Base-by-base conservation (phyloP, 345 rosid genomes). In the Dimocarpus longan region DNA sequence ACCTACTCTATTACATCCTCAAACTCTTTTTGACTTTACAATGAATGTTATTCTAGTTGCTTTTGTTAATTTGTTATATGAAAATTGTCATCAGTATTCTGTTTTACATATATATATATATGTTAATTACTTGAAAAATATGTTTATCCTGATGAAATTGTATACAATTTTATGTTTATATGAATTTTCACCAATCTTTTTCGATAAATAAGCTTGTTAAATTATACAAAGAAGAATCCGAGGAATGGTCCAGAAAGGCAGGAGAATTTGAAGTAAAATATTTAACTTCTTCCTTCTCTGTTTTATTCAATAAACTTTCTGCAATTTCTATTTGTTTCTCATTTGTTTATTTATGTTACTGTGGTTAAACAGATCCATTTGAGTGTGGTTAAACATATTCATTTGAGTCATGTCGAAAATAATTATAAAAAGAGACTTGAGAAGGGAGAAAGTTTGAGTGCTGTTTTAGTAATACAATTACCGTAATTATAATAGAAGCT, bases 181-280 rank as follows among this genome's bases (percentile, higher is more conserved):
- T 74, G 57, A 65, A 73, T 73, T 13, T 75, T 80, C 63, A 15
- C 70, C 66, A 44, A 42, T 40, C 11, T 74, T 10, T 80, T 8
- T 77, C 93, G 98, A 93, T 89, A 46, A 92, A 93, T 79, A 94
- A 90, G 85, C 99, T 96, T 77, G 95, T 89, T 77, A 95, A 94
- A 68, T 77, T 96, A 71, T 90, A 96, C 83, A 96, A 90, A 84
- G 97, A 96, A 89, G 89, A 94, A 78, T 94, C 93, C 0, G 95
- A 91, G 81, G 99, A 96, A 82, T 96, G 97, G 97, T 94, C 98
- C 64, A 84, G 85, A 78, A 94, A 94, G 91, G 95, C 97, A 10
- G 91, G 91, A 72, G 99, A 96, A 86, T 98, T 94, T 77, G 99
- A 96, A 83, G 99, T 96, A 83, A 82, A 87, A 71, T 77, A 76